These are phyloP conservation scores for Pyricularia sp. DNA, from an alignment of 2,329 filamentous ascomycete genomes.

Conservation along the genomic window DNA sequence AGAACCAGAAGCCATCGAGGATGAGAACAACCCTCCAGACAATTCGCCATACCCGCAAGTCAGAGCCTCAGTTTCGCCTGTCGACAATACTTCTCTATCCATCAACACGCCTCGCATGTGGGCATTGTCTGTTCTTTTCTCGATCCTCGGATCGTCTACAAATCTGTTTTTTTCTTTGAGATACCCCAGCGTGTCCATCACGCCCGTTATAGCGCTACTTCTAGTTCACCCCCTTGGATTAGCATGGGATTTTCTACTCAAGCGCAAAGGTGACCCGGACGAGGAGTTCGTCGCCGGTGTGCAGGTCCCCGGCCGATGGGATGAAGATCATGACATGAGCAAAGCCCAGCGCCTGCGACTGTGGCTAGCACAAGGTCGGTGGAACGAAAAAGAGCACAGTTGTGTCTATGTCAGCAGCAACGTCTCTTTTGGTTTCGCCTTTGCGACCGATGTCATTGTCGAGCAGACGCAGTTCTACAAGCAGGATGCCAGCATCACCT, in stretches of 20 bases:
- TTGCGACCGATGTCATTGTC: constrained; percentile 80
- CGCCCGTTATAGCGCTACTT: constrained; percentile 73
- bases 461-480: constrained; percentile 85
- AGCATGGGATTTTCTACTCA: constrained; percentile 62
- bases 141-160: constrained; percentile 67
- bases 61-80: constrained; percentile 63
- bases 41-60: constrained; percentile 70
- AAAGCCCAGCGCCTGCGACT: constrained; percentile 38
- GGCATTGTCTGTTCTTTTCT: constrained; percentile 66
- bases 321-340: constrained; percentile 12
- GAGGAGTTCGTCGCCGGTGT: constrained; percentile 33
- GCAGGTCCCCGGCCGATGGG: constrained; percentile 9
- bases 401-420: constrained; percentile 86
- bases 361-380: constrained; percentile 67
- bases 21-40: constrained; percentile 43
- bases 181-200: constrained; percentile 84
- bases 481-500: constrained; percentile 61
- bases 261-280: constrained; percentile 42
- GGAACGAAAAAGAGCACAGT: constrained; percentile 83
- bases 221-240: constrained; percentile 75
- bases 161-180: constrained; percentile 82
- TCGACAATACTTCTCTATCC: constrained; percentile 63
- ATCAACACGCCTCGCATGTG: constrained; percentile 86
- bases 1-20: constrained; percentile 25
- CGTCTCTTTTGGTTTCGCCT: constrained; percentile 79